A percentile compares a stretch with the other conserved stretches of the same genome.
phyloP scores from a whole-genome alignment of 2,329 filamentous ascomycete species.

The Aspergillus melleus region DNA sequence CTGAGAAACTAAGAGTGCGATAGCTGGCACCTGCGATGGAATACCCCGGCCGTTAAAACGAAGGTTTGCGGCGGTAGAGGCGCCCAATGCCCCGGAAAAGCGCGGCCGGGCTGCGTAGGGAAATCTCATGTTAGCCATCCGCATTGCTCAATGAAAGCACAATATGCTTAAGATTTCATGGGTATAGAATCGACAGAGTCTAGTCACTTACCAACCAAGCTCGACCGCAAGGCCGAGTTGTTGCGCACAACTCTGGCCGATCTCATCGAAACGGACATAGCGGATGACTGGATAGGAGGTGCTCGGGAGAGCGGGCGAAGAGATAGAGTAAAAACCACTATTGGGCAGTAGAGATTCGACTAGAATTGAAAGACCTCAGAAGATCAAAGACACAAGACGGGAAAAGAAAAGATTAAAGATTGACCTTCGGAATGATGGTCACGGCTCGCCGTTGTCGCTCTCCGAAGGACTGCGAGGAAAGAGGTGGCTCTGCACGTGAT shows the following conservation, averaged over 20 bases:
- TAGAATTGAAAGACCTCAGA: neutral
- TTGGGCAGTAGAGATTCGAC: neutral
- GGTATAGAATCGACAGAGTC: neutral
- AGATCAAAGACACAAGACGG: neutral
- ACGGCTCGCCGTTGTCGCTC: conserved; percentile 13
- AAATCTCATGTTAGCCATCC: conserved; percentile 4
- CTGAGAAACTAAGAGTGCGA: conserved; percentile 58
- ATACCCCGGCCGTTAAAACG: conserved; percentile 38
- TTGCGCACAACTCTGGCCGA: conserved; percentile 40
- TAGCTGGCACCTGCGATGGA: conserved; percentile 54
- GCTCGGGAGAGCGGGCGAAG: conserved; percentile 26
- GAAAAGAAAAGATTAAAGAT: neutral
- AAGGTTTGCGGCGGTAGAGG: conserved; percentile 34
- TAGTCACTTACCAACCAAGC: conserved; percentile 28
- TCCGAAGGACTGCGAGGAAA: conserved; percentile 14
- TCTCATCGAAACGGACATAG: conserved; percentile 42
- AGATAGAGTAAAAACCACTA: conserved; percentile 13
- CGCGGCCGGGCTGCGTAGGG: conserved; percentile 32
- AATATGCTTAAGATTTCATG: neutral
- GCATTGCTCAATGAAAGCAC: neutral
- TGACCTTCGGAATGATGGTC: conserved; percentile 1
- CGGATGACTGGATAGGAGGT: conserved; percentile 27
- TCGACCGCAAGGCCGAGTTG: conserved; percentile 31
- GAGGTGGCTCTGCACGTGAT: conserved; percentile 18
- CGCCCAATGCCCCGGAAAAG: conserved; percentile 31